These are phyloP conservation scores for Ceratocystis alfenasii DNA, from an alignment of 2,329 filamentous ascomycete species.

Conservation along the genomic window DNA sequence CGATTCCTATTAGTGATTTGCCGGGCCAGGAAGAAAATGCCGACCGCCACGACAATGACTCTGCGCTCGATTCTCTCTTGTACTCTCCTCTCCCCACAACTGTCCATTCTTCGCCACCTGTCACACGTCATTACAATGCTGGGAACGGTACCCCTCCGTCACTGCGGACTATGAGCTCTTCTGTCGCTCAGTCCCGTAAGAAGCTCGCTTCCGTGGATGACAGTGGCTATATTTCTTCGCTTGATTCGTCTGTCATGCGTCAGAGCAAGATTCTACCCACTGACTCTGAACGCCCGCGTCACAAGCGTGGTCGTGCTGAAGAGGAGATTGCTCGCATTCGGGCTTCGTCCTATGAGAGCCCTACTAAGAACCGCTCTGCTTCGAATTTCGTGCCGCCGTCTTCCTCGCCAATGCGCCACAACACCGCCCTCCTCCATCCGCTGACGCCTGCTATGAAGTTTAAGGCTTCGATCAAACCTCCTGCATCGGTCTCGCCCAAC, in stretches of 20 bases:
- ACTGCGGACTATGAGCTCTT: slow-evolving; percentile 48
- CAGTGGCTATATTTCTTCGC: slow-evolving; percentile 91
- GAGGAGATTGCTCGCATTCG: slow-evolving; percentile 90
- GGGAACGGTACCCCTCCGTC: slow-evolving; percentile 65
- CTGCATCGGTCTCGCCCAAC: slow-evolving; percentile 78
- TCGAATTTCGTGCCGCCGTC: slow-evolving; percentile 43
- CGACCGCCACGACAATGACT: slow-evolving; percentile 33
- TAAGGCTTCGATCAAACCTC: slow-evolving; percentile 45
- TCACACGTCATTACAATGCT: slow-evolving; percentile 46
- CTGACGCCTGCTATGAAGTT: slow-evolving; percentile 77
- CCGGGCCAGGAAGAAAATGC: slow-evolving; percentile 41
- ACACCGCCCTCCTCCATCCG: slow-evolving; percentile 52
- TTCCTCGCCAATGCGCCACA: slow-evolving; percentile 56
- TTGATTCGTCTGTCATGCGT: slow-evolving; percentile 79
- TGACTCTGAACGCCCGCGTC: slow-evolving; percentile 64
- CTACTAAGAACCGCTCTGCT: slow-evolving; percentile 54
- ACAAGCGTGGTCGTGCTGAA: slow-evolving; percentile 83
- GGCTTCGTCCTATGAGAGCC: slow-evolving; percentile 86
- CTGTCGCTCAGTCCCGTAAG: slow-evolving; percentile 56
- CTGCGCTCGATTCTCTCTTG: slow-evolving; percentile 37
- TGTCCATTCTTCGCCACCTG: slow-evolving; percentile 84
- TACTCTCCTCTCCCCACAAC: slow-evolving; percentile 59
- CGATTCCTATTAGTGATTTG: slow-evolving; percentile 59
- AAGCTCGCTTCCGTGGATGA: slow-evolving; percentile 71
- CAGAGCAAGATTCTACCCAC: slow-evolving; percentile 59